A percentile compares a stretch with the other conserved stretches of the same genome.
Evolutionary conservation across 331 rosid species (phyloP).

Genomic region (Quercus phellos): DNA sequence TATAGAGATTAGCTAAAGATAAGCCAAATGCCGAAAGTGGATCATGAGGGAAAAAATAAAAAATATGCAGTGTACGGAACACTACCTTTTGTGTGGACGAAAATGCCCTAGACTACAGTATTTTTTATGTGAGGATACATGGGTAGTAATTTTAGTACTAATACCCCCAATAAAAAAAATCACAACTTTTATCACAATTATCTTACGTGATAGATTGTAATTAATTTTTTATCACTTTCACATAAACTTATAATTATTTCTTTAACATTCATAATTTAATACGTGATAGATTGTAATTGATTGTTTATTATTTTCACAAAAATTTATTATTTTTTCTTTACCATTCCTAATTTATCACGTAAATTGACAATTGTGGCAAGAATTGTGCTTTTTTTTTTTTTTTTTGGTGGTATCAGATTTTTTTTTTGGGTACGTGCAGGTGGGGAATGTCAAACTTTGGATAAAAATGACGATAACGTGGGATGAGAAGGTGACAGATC

Average conservation of each 20-base stretch:
- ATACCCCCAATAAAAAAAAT: too few species aligned
- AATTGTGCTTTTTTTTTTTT: too few species aligned
- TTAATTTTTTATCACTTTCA: too few species aligned
- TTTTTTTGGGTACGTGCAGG: neutral
- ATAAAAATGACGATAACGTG: conserved; percentile 23
- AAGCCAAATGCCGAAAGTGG: conserved; percentile 32
- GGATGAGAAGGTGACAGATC: conserved; percentile 12
- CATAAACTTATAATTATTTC: too few species aligned
- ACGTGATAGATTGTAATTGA: too few species aligned
- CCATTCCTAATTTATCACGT: too few species aligned
- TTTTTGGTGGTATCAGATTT: too few species aligned
- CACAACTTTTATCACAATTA: too few species aligned
- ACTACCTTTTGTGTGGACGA: conserved; percentile 4
- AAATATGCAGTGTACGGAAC: conserved; percentile 2
- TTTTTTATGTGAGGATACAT: neutral
- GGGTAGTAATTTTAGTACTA: neutral
- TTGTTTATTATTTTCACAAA: too few species aligned
- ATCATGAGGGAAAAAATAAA: neutral
- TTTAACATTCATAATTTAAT: too few species aligned
- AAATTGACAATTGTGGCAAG: too few species aligned
- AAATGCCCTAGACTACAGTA: conserved; percentile 3
- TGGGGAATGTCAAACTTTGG: conserved; percentile 35
- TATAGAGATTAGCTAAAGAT: conserved; percentile 33
- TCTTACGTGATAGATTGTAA: rapidly evolving
- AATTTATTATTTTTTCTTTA: too few species aligned